A percentile compares a stretch with the other conserved stretches of the same genome.
Conservation (phyloP, 2,329 filamentous ascomycete species). For the Fusarium sambucinum region DNA sequence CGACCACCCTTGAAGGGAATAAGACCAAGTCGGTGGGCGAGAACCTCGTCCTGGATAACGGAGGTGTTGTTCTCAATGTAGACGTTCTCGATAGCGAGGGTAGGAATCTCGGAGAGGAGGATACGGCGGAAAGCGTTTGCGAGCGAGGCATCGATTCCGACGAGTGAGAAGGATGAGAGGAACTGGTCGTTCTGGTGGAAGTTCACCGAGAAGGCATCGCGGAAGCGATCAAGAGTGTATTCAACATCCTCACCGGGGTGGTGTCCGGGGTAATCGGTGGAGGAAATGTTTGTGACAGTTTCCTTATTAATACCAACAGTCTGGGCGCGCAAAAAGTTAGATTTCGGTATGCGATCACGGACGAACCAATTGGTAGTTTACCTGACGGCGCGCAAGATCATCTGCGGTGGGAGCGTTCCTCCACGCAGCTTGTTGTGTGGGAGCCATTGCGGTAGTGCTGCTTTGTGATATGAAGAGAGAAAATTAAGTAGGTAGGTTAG, state of each 20-base stretch:
- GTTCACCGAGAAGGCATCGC: conserved; percentile 75
- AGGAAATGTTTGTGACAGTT: conserved; percentile 88
- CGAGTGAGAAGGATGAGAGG: conserved; percentile 88
- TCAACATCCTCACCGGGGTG: conserved; percentile 88
- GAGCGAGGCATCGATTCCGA: conserved; percentile 91
- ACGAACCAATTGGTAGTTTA: conserved; percentile 51
- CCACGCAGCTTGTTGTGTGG: conserved; percentile 53
- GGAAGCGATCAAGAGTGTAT: conserved; percentile 82
- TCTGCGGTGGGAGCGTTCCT: conserved; percentile 60
- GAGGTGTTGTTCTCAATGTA: conserved; percentile 97
- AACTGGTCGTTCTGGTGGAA: conserved; percentile 86
- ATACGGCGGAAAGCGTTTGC: conserved; percentile 98
- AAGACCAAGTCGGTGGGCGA: conserved; percentile 88
- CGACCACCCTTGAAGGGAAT: conserved; percentile 87
- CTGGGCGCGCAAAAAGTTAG: conserved; percentile 58
- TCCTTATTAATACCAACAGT: conserved; percentile 89
- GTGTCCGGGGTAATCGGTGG: conserved; percentile 92
- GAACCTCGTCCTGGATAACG: conserved; percentile 97
- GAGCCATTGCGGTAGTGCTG: conserved; percentile 48
- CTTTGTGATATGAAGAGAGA: neutral
- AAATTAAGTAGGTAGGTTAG: conserved; percentile 7
- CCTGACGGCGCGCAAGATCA: conserved; percentile 72
- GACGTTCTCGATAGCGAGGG: conserved; percentile 92
- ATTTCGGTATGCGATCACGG: neutral
- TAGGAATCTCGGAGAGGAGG: conserved; percentile 92